Base-by-base conservation (phyloP, 2,329 filamentous ascomycete species). In the Claviceps cyperi region DNA sequence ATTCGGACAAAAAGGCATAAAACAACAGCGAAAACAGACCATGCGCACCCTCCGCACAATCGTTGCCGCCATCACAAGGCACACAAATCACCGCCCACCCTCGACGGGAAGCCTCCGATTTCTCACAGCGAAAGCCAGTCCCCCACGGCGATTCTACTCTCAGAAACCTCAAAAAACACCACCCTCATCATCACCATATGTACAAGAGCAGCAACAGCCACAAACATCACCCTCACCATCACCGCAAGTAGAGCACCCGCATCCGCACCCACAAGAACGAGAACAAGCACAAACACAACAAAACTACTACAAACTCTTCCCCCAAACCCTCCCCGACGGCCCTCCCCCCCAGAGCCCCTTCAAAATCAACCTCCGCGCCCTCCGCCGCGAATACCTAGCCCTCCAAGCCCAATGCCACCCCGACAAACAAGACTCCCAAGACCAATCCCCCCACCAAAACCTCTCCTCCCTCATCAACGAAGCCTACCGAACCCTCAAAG, bases 291-390 rank as follows among this genome's bases (percentile, higher is more conserved):
- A 19, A 8, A 5, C 28, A 32, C 15, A 6, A 3, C 14, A 51
- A 32, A 87, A 83, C 50, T 80, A 91, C 74, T 97, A 96, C 75
- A 79, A 83, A 50, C 80, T 97, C 68, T 98, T 98, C 73, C 89
- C 90, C 1, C 64, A 76, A 35, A 86, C 89, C 3, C 75, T 96
- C 3, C 79, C 89, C 0, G 49, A 66, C 1, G 91, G 91, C 2
- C 85, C 88, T 0, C 92, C 92, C 0, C 91, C 91, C 0, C 50
- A 62, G 0, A 84, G 89, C 0, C 75, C 81, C 52, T 98, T 97
- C 74, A 67, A 72, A 14, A 79, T 97, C 60, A 76, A 94, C 63
- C 63, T 78, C 13, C 72, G 76, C 51, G 71, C 77, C 15, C 77
- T 97, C 19, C 85, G 86, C 47, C 78, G 78, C 56, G 92, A 98